phyloP scores from a whole-genome alignment of 2,329 filamentous ascomycete genomes.

The Byssoonygena ceratinophila region DNA sequence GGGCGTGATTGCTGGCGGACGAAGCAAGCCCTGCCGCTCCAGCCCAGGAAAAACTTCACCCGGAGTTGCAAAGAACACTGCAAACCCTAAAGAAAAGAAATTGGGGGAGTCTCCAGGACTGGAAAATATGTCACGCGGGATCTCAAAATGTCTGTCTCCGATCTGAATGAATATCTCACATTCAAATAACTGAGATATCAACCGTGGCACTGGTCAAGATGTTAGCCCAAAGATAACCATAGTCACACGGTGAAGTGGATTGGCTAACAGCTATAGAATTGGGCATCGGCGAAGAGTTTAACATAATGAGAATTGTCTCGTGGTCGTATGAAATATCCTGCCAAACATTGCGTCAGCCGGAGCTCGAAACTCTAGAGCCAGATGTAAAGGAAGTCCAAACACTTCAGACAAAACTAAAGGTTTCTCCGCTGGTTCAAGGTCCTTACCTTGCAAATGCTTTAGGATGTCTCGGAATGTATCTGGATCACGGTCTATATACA shows the following conservation, averaged over 20 bases:
- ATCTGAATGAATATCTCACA: conserved; percentile 88
- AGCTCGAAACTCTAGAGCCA: no score
- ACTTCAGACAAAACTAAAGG: no score
- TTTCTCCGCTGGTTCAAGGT: no score
- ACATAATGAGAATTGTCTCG: conserved; percentile 79
- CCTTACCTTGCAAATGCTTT: conserved; percentile 65
- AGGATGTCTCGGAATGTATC: conserved; percentile 81
- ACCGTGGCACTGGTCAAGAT: conserved; percentile 59
- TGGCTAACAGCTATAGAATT: conserved; percentile 68
- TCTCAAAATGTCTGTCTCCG: conserved; percentile 75
- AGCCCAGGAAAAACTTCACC: conserved; percentile 77
- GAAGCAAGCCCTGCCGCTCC: conserved; percentile 63
- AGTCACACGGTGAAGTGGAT: background rate
- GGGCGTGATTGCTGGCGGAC: conserved; percentile 76
- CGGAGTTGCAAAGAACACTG: conserved; percentile 71
- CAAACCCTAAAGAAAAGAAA: conserved; percentile 87
- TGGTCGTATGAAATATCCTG: conserved; percentile 72
- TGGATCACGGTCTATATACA: conserved; percentile 93
- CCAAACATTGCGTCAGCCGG: background rate
- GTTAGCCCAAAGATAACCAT: background rate
- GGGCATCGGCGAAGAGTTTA: conserved; percentile 83
- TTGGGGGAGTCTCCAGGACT: conserved; percentile 85
- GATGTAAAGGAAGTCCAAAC: no score
- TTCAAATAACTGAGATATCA: conserved; percentile 84
- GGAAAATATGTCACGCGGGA: conserved; percentile 77